These are phyloP conservation scores for Boechera divaricarpa DNA, from an alignment of 345 rosid genomes.

Conservation along the genomic window DNA sequence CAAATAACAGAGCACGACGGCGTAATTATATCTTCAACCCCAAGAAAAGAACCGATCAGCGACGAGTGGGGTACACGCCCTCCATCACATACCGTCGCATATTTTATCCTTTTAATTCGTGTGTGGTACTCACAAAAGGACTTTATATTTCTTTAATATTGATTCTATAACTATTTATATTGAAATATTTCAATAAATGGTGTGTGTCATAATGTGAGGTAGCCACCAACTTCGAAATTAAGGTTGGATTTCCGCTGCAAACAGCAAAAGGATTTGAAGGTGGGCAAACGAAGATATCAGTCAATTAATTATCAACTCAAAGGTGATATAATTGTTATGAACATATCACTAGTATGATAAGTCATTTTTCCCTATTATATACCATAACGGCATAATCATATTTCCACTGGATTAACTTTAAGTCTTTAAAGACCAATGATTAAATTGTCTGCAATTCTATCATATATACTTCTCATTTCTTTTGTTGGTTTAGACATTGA, in stretches of 20 bases:
- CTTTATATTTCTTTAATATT: too few relatives aligned
- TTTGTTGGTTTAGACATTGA: neutral
- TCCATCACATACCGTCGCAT: too few relatives aligned
- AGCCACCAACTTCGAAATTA: neutral
- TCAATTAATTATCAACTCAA: neutral
- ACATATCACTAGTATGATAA: neutral
- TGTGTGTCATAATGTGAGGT: too few relatives aligned
- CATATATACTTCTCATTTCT: neutral
- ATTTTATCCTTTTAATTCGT: too few relatives aligned
- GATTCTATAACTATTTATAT: too few relatives aligned
- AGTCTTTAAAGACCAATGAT: neutral
- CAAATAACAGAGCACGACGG: too few relatives aligned
- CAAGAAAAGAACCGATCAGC: too few relatives aligned
- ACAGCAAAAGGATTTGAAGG: neutral
- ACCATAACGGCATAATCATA: neutral
- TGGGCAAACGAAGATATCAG: constrained; percentile 2
- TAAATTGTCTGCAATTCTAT: neutral
- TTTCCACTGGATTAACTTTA: neutral
- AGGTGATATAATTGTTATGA: neutral
- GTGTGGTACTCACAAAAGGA: too few relatives aligned
- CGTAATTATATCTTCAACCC: too few relatives aligned
- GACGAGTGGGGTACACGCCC: too few relatives aligned
- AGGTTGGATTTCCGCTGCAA: neutral
- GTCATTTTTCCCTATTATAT: neutral
- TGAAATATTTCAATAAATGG: too few relatives aligned